Evolutionary conservation across 306 rosid species (phyloP), one percentile per base, ranked within the genome.

Genomic region (Datisca glomerata): DNA sequence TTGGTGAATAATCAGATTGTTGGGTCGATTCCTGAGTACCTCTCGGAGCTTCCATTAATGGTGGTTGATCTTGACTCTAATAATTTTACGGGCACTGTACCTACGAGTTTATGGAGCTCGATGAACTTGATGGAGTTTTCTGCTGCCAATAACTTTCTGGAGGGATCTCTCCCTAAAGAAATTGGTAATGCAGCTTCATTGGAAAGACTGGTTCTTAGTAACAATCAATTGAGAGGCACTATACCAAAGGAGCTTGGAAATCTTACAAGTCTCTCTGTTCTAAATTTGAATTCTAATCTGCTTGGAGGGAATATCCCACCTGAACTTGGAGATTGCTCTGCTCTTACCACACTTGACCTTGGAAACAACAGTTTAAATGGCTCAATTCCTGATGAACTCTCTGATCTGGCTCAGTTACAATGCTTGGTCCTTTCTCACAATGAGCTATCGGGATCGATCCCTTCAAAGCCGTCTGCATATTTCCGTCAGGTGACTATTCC

Each of bases 351-450:
- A 14, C 50, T 91, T 50, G 96, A 91, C 69, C 75, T 91, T 39
- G 98, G 98, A 49, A 80, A 67, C 69, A 91, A 91, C 57, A 37
- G 29, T 22, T 69, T 91, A 22, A 59, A 40, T 8, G 96, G 92
- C 19, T 57, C 80, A 2, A 91, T 91, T 35, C 98, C 98, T 0
- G 76, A 66, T 57, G 55, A 53, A 49, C 57, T 91, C 23, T 75
- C 65, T 17, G 65, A 67, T 18, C 73, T 91, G 33, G 44, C 72
- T 59, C 76, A 78, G 47, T 56, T 91, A 37, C 94, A 84, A 51
- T 84, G 98, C 45, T 55, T 91, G 2, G 96, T 91, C 50, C 96
- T 91, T 39, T 91, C 98, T n/a, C 76, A 78, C 61, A 91, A 91
- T 53, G 51, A 73, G 48, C 68, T 91, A 3, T 79, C 87, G 1